Evolutionary conservation across 495 filamentous ascomycete genomes (phyloP).

Genomic region (Penicillium coffeae): DNA sequence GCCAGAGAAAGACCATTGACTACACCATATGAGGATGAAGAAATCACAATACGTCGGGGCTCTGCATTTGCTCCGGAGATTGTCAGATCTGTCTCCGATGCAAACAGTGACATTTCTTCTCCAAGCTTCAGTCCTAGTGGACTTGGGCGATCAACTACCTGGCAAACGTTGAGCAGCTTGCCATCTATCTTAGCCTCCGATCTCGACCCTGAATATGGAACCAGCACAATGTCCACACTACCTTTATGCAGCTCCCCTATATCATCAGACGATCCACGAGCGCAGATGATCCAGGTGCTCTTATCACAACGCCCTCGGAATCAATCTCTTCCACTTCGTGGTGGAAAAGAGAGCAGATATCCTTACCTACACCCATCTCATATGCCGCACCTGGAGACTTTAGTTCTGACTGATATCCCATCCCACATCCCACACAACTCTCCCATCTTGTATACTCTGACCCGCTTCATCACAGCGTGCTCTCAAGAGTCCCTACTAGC

Average conservation of each 20-base stretch:
- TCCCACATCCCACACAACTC: slow-evolving; percentile 43
- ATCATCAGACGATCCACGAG: slow-evolving; percentile 20
- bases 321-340: slow-evolving; percentile 22
- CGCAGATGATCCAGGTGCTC: slow-evolving; percentile 30
- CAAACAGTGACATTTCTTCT: slow-evolving; percentile 3
- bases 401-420: slow-evolving; percentile 59
- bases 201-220: background rate
- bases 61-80: slow-evolving; percentile 47
- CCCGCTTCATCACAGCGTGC: slow-evolving; percentile 56
- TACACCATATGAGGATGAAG: slow-evolving; percentile 24
- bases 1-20: background rate
- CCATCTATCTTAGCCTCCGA: slow-evolving; percentile 11
- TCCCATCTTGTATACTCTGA: slow-evolving; percentile 44
- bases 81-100: slow-evolving; percentile 8
- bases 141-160: background rate
- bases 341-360: slow-evolving; percentile 30
- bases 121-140: slow-evolving; percentile 12
- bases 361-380: slow-evolving; percentile 54
- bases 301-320: slow-evolving; percentile 35
- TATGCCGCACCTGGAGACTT: slow-evolving; percentile 51
- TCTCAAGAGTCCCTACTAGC: slow-evolving; percentile 56
- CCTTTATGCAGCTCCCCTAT: slow-evolving; percentile 24
- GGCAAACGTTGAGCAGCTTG: slow-evolving; percentile 1
- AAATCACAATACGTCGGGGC: slow-evolving; percentile 29
- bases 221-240: slow-evolving; percentile 4